phyloP scores from a whole-genome alignment of 2,329 filamentous ascomycete genomes.

The Fusarium citri region DNA sequence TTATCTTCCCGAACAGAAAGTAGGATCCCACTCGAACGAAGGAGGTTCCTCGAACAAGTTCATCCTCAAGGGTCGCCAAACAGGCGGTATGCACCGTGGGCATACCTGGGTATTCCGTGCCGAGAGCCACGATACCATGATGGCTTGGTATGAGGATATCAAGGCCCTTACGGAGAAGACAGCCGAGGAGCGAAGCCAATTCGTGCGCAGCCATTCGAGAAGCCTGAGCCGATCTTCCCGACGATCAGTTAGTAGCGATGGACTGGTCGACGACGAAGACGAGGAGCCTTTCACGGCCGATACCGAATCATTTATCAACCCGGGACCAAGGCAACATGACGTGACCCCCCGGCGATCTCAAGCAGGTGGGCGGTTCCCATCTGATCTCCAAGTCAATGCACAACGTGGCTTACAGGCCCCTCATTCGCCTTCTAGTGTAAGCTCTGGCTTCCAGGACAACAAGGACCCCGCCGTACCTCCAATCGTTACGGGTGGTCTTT shows the following conservation, averaged over 20 bases:
- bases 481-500: slow-evolving; percentile 67
- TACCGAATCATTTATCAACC: slow-evolving; percentile 59
- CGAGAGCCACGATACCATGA: slow-evolving; percentile 90
- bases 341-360: slow-evolving; percentile 74
- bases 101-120: slow-evolving; percentile 79
- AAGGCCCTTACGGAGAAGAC: slow-evolving; percentile 88
- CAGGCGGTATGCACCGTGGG: slow-evolving; percentile 88
- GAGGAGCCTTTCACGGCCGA: slow-evolving; percentile 70
- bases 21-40: slow-evolving; percentile 88
- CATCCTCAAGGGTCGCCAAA: slow-evolving; percentile 95
- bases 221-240: slow-evolving; percentile 77
- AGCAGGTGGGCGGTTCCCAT: slow-evolving; percentile 97
- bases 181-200: slow-evolving; percentile 87
- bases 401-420: slow-evolving; percentile 83
- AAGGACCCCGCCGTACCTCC: slow-evolving; percentile 70
- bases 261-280: slow-evolving; percentile 79
- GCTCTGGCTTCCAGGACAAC: slow-evolving; percentile 67
- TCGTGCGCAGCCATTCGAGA: slow-evolving; percentile 83
- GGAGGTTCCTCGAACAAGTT: slow-evolving; percentile 95
- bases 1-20: slow-evolving; percentile 92
- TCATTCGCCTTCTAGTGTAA: slow-evolving; percentile 83
- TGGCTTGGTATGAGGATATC: slow-evolving; percentile 96
- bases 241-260: slow-evolving; percentile 77
- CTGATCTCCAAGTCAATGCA: slow-evolving; percentile 85
- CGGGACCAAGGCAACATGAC: slow-evolving; percentile 62